Base-by-base conservation (phyloP, 345 rosid species). In the Syzygium aromaticum region DNA sequence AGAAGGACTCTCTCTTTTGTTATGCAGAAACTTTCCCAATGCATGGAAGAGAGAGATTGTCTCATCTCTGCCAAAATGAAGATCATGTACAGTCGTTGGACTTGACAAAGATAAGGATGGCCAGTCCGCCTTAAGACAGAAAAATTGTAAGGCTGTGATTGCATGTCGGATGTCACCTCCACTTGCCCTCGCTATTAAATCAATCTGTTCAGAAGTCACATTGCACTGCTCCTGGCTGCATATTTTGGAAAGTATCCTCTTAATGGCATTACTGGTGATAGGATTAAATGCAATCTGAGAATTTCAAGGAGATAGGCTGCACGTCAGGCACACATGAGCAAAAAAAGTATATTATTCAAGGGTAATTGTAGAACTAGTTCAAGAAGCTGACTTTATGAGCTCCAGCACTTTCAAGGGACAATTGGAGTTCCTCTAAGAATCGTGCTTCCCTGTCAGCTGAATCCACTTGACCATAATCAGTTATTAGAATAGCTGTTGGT, bases 91-190 rank as follows among this genome's bases (percentile, higher is more conserved):
- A 85, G 87, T 86, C 73, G 84, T 84, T 80, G 87, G 88, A 88
- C 82, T 87, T 33, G 89, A 89, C 52, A 15, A 84, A 28, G 94
- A 87, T 54, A 87, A 85, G 90, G 86, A 87, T 61, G 86, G 86
- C 91, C 64, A 56, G 87, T 92, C 92, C 64, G 94, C 93, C 87
- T 92, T 91, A 89, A 94, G 87, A 73, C 95, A 95, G 77, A 91
- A 94, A 89, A 96, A 93, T 92, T 96, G 99, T 86, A 98, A 92
- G 86, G 99, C 94, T 83, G 96, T 93, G 87, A 98, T 94, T 52
- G 98, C 99, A 86, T 96, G 94, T 91, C 99, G 94, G 88, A 98
- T 94, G 93, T 98, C 99, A 78, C 99, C 99, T 89, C 99, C 98
- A 89, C 99, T 92, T 88, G 95, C 92, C 88, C 90, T 94, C 59